These are phyloP conservation scores for Scedosporium dehoogii DNA, from an alignment of 2,329 filamentous ascomycete species.

Conservation along the genomic window DNA sequence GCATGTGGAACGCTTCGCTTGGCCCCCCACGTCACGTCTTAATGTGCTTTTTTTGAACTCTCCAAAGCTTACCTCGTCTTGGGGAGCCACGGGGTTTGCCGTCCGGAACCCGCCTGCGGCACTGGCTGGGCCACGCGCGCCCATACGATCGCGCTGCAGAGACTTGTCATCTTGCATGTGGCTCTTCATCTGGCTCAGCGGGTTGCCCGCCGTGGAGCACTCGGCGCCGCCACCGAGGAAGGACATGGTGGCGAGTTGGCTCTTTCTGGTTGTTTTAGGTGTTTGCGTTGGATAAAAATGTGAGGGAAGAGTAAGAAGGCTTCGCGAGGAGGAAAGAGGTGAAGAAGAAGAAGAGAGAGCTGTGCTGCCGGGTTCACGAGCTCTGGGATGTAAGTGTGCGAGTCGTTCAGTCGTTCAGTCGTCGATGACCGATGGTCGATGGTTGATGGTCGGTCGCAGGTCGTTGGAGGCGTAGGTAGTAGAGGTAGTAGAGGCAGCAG, in stretches of 20 bases:
- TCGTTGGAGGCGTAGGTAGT: too few species aligned
- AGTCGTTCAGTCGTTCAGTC: too few species aligned
- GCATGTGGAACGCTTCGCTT: neutral
- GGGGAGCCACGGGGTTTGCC: conserved; percentile 55
- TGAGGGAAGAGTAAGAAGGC: neutral
- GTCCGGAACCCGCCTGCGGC: conserved; percentile 71
- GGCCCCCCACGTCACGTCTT: neutral
- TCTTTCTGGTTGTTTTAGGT: neutral
- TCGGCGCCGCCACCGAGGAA: conserved; percentile 92
- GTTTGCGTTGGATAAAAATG: neutral
- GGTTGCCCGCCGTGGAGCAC: conserved; percentile 93
- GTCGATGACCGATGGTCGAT: too few species aligned
- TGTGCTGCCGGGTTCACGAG: neutral
- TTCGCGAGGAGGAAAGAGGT: neutral
- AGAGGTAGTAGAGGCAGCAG: too few species aligned
- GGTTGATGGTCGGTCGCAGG: too few species aligned
- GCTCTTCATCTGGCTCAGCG: conserved; percentile 94
- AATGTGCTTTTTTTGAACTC: too few species aligned
- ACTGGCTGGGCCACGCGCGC: conserved; percentile 61
- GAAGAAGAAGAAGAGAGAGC: neutral
- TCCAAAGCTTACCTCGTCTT: conserved; percentile 54
- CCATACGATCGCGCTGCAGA: conserved; percentile 80
- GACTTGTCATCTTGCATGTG: conserved; percentile 95
- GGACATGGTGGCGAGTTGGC: conserved; percentile 54
- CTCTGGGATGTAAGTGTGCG: too few species aligned